Evolutionary conservation across 2,329 filamentous ascomycete genomes (phyloP), one percentile per base, ranked within the genome.

Genomic region (Epicoccum nigrum): DNA sequence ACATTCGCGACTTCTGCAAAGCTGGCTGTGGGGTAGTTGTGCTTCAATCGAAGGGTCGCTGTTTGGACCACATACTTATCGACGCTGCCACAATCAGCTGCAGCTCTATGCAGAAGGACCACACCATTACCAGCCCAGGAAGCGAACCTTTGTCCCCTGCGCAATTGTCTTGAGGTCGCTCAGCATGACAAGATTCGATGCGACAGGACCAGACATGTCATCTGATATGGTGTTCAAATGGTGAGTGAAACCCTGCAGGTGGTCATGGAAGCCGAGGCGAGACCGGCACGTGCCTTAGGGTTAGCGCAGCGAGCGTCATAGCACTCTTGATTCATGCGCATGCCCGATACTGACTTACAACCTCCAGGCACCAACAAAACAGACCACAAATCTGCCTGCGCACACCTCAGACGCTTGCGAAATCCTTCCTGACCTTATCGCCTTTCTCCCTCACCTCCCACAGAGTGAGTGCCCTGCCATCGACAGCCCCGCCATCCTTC

Each of bases 91-190:
- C 28, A 50, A 46, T 64, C 45, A 55, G 60, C 54, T 33, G 34
- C 27, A 31, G 49, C 45, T 44, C 15, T 38, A 30, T 12, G 21
- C 9, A 42, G 35, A n/a, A 20, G 4, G 11, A 16, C 8, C 21
- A 39, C 23, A 32, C 40, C 76, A 85, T 76, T 81, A 96, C 93
- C 92, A 97, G 73, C 91, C 92, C 42, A 97, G 76, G 72, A 97
- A 96, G 55, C 93, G 87, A 54, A 97, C 87, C 76, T 97, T 97
- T n/a, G 85, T 83, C n/a, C 83, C 83, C 4, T 69, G 54, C 17
- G 74, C 72, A 38, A 80, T 76, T 49, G 77, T 68, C 1, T 76
- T 75, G n/a, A 80, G 60, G 44, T 80, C 74, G 9, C 69, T 70
- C 25, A 80, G 63, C 32, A 79, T 68, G 53, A 86, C 84, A 8